These are phyloP conservation scores for Fusarium sp. DNA, from an alignment of 2,329 filamentous ascomycete genomes.

Conservation along the genomic window DNA sequence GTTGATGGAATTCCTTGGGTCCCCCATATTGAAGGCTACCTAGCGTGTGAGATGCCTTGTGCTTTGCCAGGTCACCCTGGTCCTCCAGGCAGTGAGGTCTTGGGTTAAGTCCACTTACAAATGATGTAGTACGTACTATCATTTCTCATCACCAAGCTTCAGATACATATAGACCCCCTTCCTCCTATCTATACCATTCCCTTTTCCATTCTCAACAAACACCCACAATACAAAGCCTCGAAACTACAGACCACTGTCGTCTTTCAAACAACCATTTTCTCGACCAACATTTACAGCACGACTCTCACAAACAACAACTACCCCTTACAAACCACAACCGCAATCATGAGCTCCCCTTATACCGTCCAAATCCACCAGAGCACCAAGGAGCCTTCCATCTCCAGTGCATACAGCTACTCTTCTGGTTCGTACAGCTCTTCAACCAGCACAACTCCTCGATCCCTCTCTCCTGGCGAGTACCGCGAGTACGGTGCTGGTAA, in stretches of 20 bases:
- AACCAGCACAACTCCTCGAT: constrained; percentile 47
- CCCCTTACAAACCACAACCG: constrained; percentile 26
- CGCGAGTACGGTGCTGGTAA: constrained; percentile 53
- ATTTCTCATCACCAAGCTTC: constrained; percentile 36
- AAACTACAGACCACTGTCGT: constrained; percentile 8
- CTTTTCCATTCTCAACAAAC: constrained; percentile 31
- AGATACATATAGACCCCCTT: constrained; percentile 44
- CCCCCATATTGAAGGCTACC: constrained; percentile 37
- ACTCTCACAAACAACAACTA: constrained; percentile 19
- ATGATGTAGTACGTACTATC: constrained; percentile 43
- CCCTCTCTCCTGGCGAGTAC: constrained; percentile 48
- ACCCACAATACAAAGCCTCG: constrained; percentile 31
- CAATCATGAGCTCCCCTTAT: constrained; percentile 48
- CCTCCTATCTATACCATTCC: constrained; percentile 20
- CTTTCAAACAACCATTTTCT: constrained; percentile 10
- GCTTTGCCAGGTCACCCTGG: constrained; percentile 38
- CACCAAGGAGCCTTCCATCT: constrained; percentile 48
- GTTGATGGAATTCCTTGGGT: constrained; percentile 23
- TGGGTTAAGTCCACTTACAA: constrained; percentile 39
- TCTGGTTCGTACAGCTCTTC: constrained; percentile 49
- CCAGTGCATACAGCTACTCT: constrained; percentile 47
- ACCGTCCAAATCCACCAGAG: constrained; percentile 53
- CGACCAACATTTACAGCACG: constrained; percentile 16
- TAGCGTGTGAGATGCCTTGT: constrained; percentile 41
- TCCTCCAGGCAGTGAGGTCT: constrained; percentile 40